Evolutionary conservation across 1,139 yeast species (phyloP).

Genomic region (Trichomonascaceae sp.): DNA sequence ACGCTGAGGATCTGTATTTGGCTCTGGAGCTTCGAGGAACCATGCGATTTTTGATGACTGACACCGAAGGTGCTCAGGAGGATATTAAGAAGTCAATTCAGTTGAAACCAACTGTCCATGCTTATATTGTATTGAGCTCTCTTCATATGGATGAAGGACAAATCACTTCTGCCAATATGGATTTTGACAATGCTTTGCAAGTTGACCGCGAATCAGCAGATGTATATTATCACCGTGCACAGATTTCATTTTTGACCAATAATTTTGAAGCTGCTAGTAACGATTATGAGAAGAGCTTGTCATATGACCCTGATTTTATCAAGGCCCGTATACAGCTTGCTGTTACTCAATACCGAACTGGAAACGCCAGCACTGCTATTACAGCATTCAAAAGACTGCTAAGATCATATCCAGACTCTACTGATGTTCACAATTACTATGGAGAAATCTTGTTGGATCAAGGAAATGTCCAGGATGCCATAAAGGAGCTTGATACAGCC

Average conservation of each 20-base stretch:
- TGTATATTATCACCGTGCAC: constrained; percentile 91
- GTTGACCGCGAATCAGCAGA: constrained; percentile 72
- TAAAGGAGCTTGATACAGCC: constrained; percentile 78
- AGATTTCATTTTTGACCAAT: constrained; percentile 75
- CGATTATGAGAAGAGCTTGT: constrained; percentile 72
- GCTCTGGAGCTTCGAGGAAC: constrained; percentile 84
- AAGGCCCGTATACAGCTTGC: constrained; percentile 90
- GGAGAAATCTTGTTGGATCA: constrained; percentile 90
- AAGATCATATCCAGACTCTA: constrained; percentile 72
- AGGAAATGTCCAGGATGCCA: constrained; percentile 64
- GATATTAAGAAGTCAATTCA: constrained; percentile 60
- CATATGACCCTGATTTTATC: constrained; percentile 67
- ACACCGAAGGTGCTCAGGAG: constrained; percentile 53
- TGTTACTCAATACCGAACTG: constrained; percentile 82
- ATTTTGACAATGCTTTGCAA: constrained; percentile 67
- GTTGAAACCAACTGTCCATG: constrained; percentile 70
- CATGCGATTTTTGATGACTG: constrained; percentile 75
- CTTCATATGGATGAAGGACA: constrained; percentile 70
- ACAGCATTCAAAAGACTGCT: constrained; percentile 68
- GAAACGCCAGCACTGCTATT: constrained; percentile 54
- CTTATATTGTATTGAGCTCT: constrained; percentile 78
- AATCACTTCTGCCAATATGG: constrained; percentile 55
- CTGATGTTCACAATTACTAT: constrained; percentile 91
- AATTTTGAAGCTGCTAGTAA: constrained; percentile 67
- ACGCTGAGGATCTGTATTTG: constrained; percentile 41